A percentile compares a stretch with the other conserved stretches of the same genome.
Conservation (phyloP, 768 basidiomycete species). For the Kondoa subrosea region DNA sequence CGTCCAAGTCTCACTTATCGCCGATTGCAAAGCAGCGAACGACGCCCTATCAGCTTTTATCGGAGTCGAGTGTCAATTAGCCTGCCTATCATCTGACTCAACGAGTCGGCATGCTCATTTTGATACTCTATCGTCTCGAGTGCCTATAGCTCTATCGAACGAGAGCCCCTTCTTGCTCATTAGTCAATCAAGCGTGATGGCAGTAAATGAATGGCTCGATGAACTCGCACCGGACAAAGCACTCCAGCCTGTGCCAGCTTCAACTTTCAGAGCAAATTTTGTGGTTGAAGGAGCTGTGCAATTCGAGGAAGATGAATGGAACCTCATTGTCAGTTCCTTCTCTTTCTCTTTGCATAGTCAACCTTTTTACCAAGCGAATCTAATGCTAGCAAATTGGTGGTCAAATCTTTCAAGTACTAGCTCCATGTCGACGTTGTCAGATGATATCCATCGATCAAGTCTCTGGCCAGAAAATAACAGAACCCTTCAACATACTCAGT, state of each 20-base stretch:
- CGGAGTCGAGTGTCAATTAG: constrained; percentile 17
- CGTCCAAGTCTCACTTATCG: not conserved
- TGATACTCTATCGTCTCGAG: constrained; percentile 8
- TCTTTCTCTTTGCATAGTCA: not conserved
- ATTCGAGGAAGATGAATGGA: constrained; percentile 7
- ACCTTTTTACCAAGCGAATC: not conserved
- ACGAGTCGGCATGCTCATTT: constrained; percentile 19
- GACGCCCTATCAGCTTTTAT: constrained; percentile 18
- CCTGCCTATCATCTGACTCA: constrained; percentile 10
- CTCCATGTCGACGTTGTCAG: constrained; percentile 1
- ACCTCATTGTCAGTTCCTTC: not conserved
- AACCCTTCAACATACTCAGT: not conserved
- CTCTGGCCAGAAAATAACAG: not conserved
- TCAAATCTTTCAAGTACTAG: not conserved
- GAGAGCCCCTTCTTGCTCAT: constrained; percentile 27
- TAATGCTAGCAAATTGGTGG: not conserved
- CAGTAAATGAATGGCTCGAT: constrained; percentile 19
- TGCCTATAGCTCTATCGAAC: constrained; percentile 24
- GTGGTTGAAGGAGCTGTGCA: constrained; percentile 13
- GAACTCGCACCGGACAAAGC: not conserved
- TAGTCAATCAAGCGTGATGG: constrained; percentile 18
- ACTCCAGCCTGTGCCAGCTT: constrained; percentile 5
- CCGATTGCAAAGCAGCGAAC: not conserved
- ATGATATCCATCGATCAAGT: constrained; percentile 7
- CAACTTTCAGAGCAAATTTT: constrained; percentile 26